phyloP scores from a whole-genome alignment of 1,284 basidiomycete genomes.

The Ustilago cynodontis region DNA sequence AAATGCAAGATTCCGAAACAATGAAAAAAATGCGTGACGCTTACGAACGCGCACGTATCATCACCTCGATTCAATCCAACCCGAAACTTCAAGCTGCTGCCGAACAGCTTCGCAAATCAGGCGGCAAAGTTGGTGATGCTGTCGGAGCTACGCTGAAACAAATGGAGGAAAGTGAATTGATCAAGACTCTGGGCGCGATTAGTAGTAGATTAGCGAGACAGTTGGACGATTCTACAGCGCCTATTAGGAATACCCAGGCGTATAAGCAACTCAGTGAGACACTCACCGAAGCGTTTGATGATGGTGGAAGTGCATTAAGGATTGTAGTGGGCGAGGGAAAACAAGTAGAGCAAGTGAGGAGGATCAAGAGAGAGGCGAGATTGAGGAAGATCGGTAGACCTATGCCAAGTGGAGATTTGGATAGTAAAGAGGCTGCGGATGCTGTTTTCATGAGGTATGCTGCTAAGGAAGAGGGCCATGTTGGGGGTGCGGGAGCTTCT shows the following conservation, averaged over 20 bases:
- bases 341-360: slow-evolving; percentile 77
- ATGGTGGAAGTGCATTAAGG: slow-evolving; percentile 81
- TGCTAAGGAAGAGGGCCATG: slow-evolving; percentile 42
- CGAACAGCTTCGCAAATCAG: slow-evolving; percentile 87
- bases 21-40: slow-evolving; percentile 90
- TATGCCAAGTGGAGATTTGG: slow-evolving; percentile 62
- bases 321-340: slow-evolving; percentile 74
- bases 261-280: slow-evolving; percentile 93
- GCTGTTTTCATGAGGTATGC: slow-evolving; percentile 56
- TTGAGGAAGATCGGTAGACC: slow-evolving; percentile 66
- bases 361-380: slow-evolving; percentile 61
- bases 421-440: slow-evolving; percentile 52
- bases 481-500: slow-evolving; percentile 24
- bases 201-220: slow-evolving; percentile 57
- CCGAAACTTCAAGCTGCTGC: slow-evolving; percentile 89
- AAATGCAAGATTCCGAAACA: slow-evolving; percentile 95
- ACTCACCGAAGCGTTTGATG: slow-evolving; percentile 90
- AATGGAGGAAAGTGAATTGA: slow-evolving; percentile 93
- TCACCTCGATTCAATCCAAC: slow-evolving; percentile 96
- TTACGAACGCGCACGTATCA: slow-evolving; percentile 93
- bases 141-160: slow-evolving; percentile 87
- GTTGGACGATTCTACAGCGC: slow-evolving; percentile 64
- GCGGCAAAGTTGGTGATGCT: slow-evolving; percentile 92
- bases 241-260: slow-evolving; percentile 89
- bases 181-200: slow-evolving; percentile 75